A percentile compares a stretch with the other conserved stretches of the same genome.
phyloP scores from a whole-genome alignment of 2,329 filamentous ascomycete genomes.

The Colletotrichum orbiculare region DNA sequence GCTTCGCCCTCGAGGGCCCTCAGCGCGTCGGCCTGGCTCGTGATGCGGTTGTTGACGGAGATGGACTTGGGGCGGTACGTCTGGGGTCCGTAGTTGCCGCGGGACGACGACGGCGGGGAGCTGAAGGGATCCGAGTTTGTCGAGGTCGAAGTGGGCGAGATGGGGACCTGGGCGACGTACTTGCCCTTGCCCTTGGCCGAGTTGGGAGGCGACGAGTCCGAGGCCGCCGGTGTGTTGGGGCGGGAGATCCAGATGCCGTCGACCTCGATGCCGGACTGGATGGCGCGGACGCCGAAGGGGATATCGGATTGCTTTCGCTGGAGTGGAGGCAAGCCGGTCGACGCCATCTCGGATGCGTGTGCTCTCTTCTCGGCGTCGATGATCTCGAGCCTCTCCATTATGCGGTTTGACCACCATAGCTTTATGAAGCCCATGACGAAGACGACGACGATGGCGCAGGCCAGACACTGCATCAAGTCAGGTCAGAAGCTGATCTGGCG shows the following conservation, averaged over 20 bases:
- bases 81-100: conserved; percentile 16
- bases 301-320: conserved; percentile 57
- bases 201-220: conserved; percentile 17
- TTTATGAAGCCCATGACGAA: conserved; percentile 76
- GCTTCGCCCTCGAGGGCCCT: conserved; percentile 31
- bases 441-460: conserved; percentile 75
- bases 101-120: conserved; percentile 28
- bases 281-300: conserved; percentile 86
- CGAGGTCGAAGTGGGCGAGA: conserved; percentile 29
- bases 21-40: conserved; percentile 27
- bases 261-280: conserved; percentile 84
- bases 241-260: conserved; percentile 85
- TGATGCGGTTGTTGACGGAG: conserved; percentile 4
- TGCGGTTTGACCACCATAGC: conserved; percentile 70
- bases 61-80: conserved; percentile 34
- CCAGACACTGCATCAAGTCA: conserved; percentile 70
- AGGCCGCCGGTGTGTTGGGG: conserved; percentile 53
- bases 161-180: conserved; percentile 27
- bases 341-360: conserved; percentile 63
- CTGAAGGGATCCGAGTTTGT: conserved; percentile 22
- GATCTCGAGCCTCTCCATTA: conserved; percentile 66
- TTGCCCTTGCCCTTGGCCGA: conserved; percentile 34
- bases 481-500: not conserved
- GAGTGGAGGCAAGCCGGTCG: conserved; percentile 59
- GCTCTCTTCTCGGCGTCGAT: conserved; percentile 74